Conservation (phyloP, 257 asterid genomes). For the Capsicum baccatum region DNA sequence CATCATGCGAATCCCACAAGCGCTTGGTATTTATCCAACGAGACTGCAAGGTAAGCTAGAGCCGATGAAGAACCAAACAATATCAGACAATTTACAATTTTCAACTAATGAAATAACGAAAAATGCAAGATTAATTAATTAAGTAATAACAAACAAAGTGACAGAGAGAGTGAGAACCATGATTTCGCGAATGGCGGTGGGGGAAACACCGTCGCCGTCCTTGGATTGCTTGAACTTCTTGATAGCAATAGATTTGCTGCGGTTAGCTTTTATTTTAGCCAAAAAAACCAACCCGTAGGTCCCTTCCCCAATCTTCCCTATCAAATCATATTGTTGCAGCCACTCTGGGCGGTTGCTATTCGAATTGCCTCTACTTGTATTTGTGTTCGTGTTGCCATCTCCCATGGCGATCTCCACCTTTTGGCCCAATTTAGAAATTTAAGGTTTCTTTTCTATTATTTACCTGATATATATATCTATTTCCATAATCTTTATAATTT, state of each 20-base stretch:
- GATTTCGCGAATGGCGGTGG: slow-evolving; percentile 98
- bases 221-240: slow-evolving; percentile 98
- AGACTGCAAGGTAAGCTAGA: background rate
- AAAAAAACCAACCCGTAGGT: slow-evolving; percentile 95
- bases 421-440: no score
- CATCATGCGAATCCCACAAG: background rate
- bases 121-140: no score
- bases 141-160: background rate
- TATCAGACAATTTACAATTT: no score
- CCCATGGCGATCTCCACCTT: slow-evolving; percentile 29
- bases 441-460: no score
- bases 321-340: slow-evolving; percentile 91
- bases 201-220: slow-evolving; percentile 98
- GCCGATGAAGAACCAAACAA: background rate
- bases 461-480: no score
- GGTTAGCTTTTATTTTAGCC: slow-evolving; percentile 81
- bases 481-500: no score
- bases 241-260: slow-evolving; percentile 84
- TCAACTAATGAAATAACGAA: no score
- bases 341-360: slow-evolving; percentile 79
- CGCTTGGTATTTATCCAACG: background rate
- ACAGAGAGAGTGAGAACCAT: slow-evolving; percentile 53
- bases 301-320: slow-evolving; percentile 97
- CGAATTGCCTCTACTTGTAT: slow-evolving; percentile 23
- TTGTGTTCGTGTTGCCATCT: slow-evolving; percentile 33